phyloP scores from a whole-genome alignment of 2,329 filamentous ascomycete species.

The Talaromyces sp. region DNA sequence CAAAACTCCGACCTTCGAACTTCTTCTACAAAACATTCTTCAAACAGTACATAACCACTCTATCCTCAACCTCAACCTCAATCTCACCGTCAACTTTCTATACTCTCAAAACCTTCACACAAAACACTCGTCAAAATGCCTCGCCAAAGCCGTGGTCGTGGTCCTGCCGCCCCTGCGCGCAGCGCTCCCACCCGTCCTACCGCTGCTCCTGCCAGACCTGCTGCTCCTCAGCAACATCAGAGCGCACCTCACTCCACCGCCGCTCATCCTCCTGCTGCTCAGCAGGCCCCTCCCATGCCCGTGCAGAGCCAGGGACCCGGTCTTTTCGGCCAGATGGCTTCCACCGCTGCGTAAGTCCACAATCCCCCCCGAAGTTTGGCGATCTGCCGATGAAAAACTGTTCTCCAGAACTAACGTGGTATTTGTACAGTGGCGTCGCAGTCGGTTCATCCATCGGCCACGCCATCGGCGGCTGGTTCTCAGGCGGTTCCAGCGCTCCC shows the following conservation, averaged over 20 bases:
- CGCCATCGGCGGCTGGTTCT: constrained; percentile 85
- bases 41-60: background rate
- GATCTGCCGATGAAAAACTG: no score
- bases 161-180: constrained; percentile 48
- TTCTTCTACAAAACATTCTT: constrained; percentile 23
- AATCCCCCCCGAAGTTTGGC: background rate
- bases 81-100: background rate
- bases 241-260: constrained; percentile 69
- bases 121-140: constrained; percentile 57
- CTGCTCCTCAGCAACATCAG: constrained; percentile 56
- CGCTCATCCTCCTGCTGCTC: constrained; percentile 44
- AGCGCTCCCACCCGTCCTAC: constrained; percentile 66
- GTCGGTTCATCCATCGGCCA: constrained; percentile 94
- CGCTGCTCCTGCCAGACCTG: constrained; percentile 58
- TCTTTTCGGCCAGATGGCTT: constrained; percentile 94
- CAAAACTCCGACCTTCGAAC: constrained; percentile 28
- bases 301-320: constrained; percentile 60
- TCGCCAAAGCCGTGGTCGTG: constrained; percentile 69
- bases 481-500: constrained; percentile 63
- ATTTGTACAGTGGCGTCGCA: constrained; percentile 75
- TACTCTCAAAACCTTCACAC: background rate
- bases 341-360: constrained; percentile 90
- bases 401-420: background rate
- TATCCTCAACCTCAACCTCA: background rate
- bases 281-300: constrained; percentile 51